Evolutionary conservation across 768 basidiomycete genomes (phyloP), one percentile per base, ranked within the genome.

Genomic region (Amanita muscaria): DNA sequence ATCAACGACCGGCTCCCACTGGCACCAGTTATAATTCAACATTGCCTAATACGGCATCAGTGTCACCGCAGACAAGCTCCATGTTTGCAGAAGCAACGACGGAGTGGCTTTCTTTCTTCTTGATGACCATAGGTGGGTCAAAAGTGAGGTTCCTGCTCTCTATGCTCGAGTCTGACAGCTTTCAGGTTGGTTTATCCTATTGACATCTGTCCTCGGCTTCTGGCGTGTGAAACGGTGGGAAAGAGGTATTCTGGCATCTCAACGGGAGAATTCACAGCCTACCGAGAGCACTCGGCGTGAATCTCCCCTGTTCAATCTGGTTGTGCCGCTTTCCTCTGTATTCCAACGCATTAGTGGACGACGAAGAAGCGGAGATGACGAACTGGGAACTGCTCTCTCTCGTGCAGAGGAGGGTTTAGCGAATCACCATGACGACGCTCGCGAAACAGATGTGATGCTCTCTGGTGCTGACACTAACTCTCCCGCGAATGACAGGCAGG

Each of bases 181-280:
- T 16, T 18, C 46, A 76, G 88, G 83, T 2, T 89, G 87, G 87
- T 89, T 88, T 63, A 68, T 91, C 39, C 75, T 97, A 31, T 70
- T 97, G 42, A 96, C 90, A 1, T 88, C 88, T n/a, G 56, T 93
- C 7, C 83, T 94, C 32, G 81, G 87, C 19, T 96, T 80, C 64
- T 89, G 84, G 83, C 79, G 88, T 29, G 84, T 90, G 46, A 91
- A 90, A 59, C 79, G 86, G 38, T 91, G 88, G 88, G 88, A 91
- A 59, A 70, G 75, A 46, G 77, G 82, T 12, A 82, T 91, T 46
- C 66, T 86, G 18, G 69, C 74, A 7, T 77, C 83, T 5, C 74
- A 75, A 49, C 66, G 49, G 38, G 25, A 30, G 46, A 19, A 33
- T 40, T 33, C 50, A 54, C 30, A 47, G 44, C 19, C 48, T 42